Evolutionary conservation across 495 filamentous ascomycete species (phyloP), one percentile per base, ranked within the genome.

Genomic region (Penicillium waksmanii): DNA sequence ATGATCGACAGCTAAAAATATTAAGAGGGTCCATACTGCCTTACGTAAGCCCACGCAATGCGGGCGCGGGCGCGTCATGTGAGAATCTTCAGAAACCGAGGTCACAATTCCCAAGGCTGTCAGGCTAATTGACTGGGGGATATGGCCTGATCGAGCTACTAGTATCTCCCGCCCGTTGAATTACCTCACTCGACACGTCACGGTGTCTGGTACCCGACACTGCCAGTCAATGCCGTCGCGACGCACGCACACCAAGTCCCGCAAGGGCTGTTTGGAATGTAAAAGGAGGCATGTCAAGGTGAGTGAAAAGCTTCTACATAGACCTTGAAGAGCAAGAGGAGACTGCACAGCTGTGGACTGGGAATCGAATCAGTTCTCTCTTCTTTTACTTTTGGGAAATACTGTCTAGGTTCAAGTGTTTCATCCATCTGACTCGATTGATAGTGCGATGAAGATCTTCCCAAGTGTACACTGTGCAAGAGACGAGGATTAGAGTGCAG

Each of bases 261-360:
- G 73, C 12, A 76, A 71, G 53, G 73, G 76, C 27, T 78, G 76
- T 35, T 49, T 68, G 33, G 68, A 73, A 58, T 78, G 76, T 58
- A 78, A 75, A 57, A 64, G 67, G 51, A 66, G 74, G 46, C 73
- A 78, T 62, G 69, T 77, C 36, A 76, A 75, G 66, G 72, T 73
- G 3, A 18, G 70, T 62, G 23, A 23, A 17, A 27, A 48, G 6
- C 23, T n/a, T 44, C 42, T 17, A 17, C 15, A n/a, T n/a, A 3
- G 42, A 10, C 17, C 10, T 19, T 17, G 17, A 44, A 18, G 42
- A 44, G 15, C 36, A 17, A 44, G 42, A 6, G 19, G 17, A 19
- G 17, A 17, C 15, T 44, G 3, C n/a, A 5, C 11, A 40, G 12
- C 36, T 40, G 23, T 4, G 15, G 42, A 17, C 42, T 44, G 11